Percentiles rank a stretch among this genome's conserved stretches.
These are phyloP conservation scores for Ogataea philodendri DNA, from an alignment of 805 yeast species.

Conservation along the genomic window DNA sequence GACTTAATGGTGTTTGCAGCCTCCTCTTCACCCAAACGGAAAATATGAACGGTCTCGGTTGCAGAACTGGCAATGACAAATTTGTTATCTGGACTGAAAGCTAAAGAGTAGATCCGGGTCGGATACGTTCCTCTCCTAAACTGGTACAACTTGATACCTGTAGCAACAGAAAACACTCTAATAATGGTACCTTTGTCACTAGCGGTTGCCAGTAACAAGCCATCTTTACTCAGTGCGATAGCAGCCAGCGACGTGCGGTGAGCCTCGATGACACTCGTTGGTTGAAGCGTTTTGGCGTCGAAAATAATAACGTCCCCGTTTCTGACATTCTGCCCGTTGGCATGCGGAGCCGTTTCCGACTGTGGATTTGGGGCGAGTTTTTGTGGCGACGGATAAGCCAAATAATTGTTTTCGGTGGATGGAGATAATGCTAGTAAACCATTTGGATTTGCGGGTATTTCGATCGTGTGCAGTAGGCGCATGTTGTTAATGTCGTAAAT, in stretches of 20 bases:
- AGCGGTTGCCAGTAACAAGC: slow-evolving; percentile 84
- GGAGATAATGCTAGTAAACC: slow-evolving; percentile 67
- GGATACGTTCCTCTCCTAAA: slow-evolving; percentile 89
- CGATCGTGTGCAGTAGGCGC: slow-evolving; percentile 74
- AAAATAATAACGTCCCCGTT: slow-evolving; percentile 81
- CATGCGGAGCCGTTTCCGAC: slow-evolving; percentile 12
- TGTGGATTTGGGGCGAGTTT: slow-evolving; percentile 36
- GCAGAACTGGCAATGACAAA: slow-evolving; percentile 84
- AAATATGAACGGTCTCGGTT: slow-evolving; percentile 90
- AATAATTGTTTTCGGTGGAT: slow-evolving; percentile 46
- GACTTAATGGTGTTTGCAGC: slow-evolving; percentile 33
- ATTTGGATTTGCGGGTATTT: slow-evolving; percentile 54
- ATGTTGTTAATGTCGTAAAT: slow-evolving; percentile 89
- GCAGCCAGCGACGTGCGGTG: slow-evolving; percentile 80
- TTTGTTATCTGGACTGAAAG: slow-evolving; percentile 72
- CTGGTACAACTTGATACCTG: slow-evolving; percentile 70
- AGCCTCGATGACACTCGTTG: slow-evolving; percentile 84
- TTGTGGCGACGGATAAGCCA: slow-evolving; percentile 80
- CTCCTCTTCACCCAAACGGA: slow-evolving; percentile 60
- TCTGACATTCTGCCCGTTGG: slow-evolving; percentile 27
- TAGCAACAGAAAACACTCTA: slow-evolving; percentile 73
- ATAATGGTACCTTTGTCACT: slow-evolving; percentile 90
- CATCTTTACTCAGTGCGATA: slow-evolving; percentile 69
- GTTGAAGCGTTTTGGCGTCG: slow-evolving; percentile 73
- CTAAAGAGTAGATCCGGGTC: slow-evolving; percentile 76